These are phyloP conservation scores for Fagus crenata DNA, from an alignment of 306 rosid genomes.

Conservation along the genomic window DNA sequence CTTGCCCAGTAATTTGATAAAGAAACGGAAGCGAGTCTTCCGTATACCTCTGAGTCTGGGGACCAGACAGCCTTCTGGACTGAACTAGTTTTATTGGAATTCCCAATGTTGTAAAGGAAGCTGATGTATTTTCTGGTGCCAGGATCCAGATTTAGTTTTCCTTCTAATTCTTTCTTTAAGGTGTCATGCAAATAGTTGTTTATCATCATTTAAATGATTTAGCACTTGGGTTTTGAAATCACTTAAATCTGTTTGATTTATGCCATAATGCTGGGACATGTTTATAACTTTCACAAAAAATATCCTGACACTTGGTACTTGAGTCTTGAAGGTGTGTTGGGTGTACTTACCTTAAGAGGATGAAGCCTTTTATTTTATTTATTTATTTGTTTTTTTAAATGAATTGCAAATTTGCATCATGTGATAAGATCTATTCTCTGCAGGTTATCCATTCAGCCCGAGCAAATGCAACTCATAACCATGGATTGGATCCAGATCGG, in stretches of 20 bases:
- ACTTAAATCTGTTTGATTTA: too few species aligned
- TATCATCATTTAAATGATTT: background rate
- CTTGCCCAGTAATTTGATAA: background rate
- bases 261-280: too few species aligned
- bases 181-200: background rate
- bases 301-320: too few species aligned
- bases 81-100: background rate
- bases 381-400: background rate
- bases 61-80: conserved; percentile 8
- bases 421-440: conserved; percentile 18
- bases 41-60: background rate
- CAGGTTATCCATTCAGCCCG: conserved; percentile 91
- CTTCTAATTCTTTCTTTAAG: background rate
- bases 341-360: background rate
- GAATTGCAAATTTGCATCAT: background rate
- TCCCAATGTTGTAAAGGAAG: background rate
- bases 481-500: conserved; percentile 78
- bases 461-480: conserved; percentile 91
- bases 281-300: too few species aligned
- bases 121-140: background rate
- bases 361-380: background rate
- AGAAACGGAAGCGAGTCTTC: background rate
- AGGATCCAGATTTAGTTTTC: background rate
- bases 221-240: too few species aligned
- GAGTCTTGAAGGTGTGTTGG: background rate